These are phyloP conservation scores for Sporothrix brasiliensis DNA, from an alignment of 2,329 filamentous ascomycete species.

Conservation along the genomic window DNA sequence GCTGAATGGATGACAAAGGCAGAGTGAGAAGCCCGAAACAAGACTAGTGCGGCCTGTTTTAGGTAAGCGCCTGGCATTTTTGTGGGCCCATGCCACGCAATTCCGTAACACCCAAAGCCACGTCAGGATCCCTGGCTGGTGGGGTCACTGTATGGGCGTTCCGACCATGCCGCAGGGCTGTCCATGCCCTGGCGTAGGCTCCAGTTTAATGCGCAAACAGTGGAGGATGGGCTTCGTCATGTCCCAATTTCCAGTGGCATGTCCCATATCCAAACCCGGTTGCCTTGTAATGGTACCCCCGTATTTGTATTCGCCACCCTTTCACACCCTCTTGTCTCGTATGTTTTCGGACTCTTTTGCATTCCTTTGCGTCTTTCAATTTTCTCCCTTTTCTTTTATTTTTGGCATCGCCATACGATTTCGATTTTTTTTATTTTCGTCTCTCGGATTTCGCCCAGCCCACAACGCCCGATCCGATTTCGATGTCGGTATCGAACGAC, in stretches of 20 bases:
- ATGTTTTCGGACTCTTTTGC: slow-evolving; percentile 13
- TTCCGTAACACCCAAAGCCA: neutral
- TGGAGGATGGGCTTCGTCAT: slow-evolving; percentile 16
- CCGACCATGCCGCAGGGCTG: slow-evolving; percentile 1
- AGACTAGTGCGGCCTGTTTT: neutral
- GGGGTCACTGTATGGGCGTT: neutral
- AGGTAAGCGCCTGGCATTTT: neutral
- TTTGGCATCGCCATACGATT: neutral
- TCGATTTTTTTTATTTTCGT: neutral
- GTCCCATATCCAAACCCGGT: neutral
- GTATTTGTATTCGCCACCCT: neutral
- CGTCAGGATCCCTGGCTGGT: neutral
- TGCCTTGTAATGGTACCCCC: too few species aligned
- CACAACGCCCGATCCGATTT: neutral
- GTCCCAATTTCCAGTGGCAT: slow-evolving; percentile 19
- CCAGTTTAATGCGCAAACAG: neutral
- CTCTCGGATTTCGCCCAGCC: slow-evolving; percentile 3
- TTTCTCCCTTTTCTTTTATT: slow-evolving; percentile 6
- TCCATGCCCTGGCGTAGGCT: neutral
- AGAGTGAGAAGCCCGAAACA: neutral
- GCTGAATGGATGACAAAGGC: slow-evolving; percentile 4
- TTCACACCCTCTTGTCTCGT: neutral
- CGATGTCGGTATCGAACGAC: neutral
- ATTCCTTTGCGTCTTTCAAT: slow-evolving; percentile 10
- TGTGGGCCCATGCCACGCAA: slow-evolving; percentile 22